These are phyloP conservation scores for Allium cepa DNA, from an alignment of 106 monocot genomes.

Conservation along the genomic window DNA sequence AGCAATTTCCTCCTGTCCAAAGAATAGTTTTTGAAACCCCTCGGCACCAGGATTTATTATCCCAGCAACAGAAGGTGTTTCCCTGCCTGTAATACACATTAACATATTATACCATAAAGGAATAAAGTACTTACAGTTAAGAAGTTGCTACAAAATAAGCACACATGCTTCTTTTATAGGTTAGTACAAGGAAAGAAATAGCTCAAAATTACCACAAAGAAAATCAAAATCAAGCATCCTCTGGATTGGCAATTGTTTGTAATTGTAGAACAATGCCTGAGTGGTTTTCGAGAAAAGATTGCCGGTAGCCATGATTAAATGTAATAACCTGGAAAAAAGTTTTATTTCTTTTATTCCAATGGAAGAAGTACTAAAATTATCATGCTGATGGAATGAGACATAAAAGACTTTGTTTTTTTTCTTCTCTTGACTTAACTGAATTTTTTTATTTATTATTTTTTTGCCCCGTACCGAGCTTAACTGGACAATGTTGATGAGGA, in stretches of 20 bases:
- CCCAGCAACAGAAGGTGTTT: conserved; percentile 93
- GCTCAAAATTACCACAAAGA: conserved; percentile 51
- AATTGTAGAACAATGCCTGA: conserved; percentile 81
- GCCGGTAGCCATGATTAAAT: conserved; percentile 55
- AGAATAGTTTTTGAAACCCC: conserved; percentile 85
- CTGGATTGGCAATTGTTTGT: conserved; percentile 91
- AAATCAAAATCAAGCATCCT: conserved; percentile 97
- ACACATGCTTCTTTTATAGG: not conserved
- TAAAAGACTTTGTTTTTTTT: too few species aligned
- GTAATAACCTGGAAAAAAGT: conserved; percentile 19
- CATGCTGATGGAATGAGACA: too few species aligned
- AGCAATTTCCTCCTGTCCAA: conserved; percentile 94
- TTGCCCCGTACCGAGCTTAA: too few species aligned
- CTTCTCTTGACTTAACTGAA: too few species aligned
- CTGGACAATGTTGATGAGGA: too few species aligned
- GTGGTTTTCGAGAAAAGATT: conserved; percentile 73
- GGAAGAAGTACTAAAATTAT: too few species aligned
- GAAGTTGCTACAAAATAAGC: too few species aligned
- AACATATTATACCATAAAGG: not conserved
- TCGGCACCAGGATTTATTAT: conserved; percentile 91
- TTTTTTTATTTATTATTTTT: too few species aligned
- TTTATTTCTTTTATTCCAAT: too few species aligned
- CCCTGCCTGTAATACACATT: conserved; percentile 46
- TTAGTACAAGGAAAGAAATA: not conserved
- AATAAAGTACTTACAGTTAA: too few species aligned